Conservation (phyloP, 148 eudicot species). For the Silene uniflora region DNA sequence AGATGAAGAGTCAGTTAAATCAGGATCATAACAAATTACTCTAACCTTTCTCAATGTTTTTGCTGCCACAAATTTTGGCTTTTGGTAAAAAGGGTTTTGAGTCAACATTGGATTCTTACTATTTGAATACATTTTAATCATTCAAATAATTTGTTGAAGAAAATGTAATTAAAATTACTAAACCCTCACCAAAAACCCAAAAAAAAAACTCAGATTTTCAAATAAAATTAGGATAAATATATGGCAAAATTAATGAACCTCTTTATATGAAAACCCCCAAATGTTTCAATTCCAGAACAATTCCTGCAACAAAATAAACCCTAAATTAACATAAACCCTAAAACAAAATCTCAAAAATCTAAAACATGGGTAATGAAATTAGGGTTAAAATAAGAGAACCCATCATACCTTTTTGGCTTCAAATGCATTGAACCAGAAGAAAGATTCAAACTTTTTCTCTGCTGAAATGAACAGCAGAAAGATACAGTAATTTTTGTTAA, state of each 20-base stretch:
- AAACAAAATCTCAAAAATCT: conserved; percentile 7
- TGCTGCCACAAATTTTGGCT: conserved; percentile 17
- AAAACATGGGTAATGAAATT: conserved; percentile 22
- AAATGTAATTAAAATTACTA: neutral
- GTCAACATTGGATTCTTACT: conserved; percentile 11
- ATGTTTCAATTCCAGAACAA: conserved; percentile 73
- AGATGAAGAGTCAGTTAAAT: conserved; percentile 65
- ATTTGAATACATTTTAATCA: conserved; percentile 18
- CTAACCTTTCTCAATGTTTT: conserved; percentile 41
- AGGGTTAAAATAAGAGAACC: neutral
- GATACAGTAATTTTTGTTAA: conserved; percentile 10
- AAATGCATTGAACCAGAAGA: conserved; percentile 84
- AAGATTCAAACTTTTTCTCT: conserved; percentile 31
- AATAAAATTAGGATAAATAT: conserved; percentile 6
- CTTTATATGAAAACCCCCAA: conserved; percentile 82
- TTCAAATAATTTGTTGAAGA: neutral
- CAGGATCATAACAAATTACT: conserved; percentile 57
- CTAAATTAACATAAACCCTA: conserved; percentile 9
- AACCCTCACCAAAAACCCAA: conserved; percentile 10
- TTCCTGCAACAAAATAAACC: conserved; percentile 28
- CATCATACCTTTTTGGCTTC: conserved; percentile 73
- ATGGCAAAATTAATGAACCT: conserved; percentile 34
- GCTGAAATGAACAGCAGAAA: conserved; percentile 53
- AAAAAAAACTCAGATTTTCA: neutral
- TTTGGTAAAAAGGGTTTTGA: conserved; percentile 20